Percentiles rank a stretch among this genome's conserved stretches.
phyloP scores from a whole-genome alignment of 495 filamentous ascomycete species.

The Lophiostoma macrostomum region DNA sequence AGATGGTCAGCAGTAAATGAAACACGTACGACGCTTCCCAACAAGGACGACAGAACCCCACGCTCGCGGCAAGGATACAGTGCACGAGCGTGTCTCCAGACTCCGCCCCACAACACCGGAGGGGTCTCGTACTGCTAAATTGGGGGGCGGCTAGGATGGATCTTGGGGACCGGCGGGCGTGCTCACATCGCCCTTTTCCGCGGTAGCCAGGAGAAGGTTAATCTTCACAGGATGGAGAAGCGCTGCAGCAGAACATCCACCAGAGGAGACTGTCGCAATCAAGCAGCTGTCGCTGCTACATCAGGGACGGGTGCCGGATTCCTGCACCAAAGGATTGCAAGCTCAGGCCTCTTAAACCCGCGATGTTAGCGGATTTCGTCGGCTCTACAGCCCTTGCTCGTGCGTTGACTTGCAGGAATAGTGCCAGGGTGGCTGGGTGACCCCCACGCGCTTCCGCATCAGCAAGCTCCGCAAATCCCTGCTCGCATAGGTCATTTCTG shows the following conservation, averaged over 20 bases:
- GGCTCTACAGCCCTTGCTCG: constrained; percentile 10
- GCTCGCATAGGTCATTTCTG: too few relatives aligned
- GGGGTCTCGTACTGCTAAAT: constrained; percentile 10
- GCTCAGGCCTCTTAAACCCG: too few relatives aligned
- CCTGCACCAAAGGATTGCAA: too few relatives aligned
- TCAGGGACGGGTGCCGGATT: too few relatives aligned
- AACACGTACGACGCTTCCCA: too few relatives aligned
- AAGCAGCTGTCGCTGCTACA: too few relatives aligned
- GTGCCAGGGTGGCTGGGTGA: constrained; percentile 1
- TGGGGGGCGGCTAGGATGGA: too few relatives aligned
- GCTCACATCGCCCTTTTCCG: too few relatives aligned
- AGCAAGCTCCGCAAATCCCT: background rate
- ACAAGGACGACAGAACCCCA: constrained; percentile 1
- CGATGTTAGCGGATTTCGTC: constrained; percentile 5
- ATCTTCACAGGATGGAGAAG: background rate
- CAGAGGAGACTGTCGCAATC: too few relatives aligned
- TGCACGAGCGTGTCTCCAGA: background rate
- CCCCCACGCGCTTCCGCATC: constrained; percentile 14
- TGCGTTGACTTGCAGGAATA: constrained; percentile 17
- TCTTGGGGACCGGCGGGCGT: too few relatives aligned
- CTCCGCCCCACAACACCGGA: background rate
- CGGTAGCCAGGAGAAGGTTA: background rate
- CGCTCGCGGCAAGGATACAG: constrained; percentile 5
- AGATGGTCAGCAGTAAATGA: too few relatives aligned
- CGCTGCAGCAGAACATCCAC: too few relatives aligned